Evolutionary conservation across 257 asterid genomes (phyloP), one percentile per base, ranked within the genome.

Genomic region (Leptodermis oblonga): DNA sequence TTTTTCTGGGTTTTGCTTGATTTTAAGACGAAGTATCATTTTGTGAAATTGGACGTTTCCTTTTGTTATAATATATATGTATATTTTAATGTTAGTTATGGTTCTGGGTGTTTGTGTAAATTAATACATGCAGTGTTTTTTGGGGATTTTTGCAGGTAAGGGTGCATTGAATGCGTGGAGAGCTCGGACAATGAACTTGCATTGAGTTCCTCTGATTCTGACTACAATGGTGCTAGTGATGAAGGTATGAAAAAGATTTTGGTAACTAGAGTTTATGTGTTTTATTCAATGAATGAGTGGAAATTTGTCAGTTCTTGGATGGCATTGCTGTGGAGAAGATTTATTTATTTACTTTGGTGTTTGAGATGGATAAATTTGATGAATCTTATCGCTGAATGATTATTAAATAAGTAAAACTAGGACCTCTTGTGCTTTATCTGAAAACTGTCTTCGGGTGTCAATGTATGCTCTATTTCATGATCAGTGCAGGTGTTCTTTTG

Each of bases 201-300:
- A 28, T 15, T 23, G 1, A 18, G 14, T 5, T 42, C 56, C 7
- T 56, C 62, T 18, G 73, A 67, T 25, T 73, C 73, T 67, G 77
- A 73, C 15, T 66, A 3, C 67, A 30, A 18, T n/a, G 60, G 6
- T 20, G 28, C 15, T 18, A 25, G 33, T 62, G 45, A 22, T 36
- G 60, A 26, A n/a, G 61, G 45, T 49, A 18, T 11, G 9, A 55
- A 55, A 52, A 23, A 15, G 53, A 48, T 48, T 15, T 48, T 48
- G 15, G 53, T 48, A 48, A n/a, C 4, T 18, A 18, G n/a, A 15
- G 5, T 48, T 11, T 48, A 15, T 48, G 53, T 15, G 22, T 51
- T 22, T 22, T 13, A n/a, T 51, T 51, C 58, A 5, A 22, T 22
- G 58, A 14, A 48, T 15, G 53, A 3, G 7, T 26, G 58, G 28